phyloP scores from a whole-genome alignment of 495 filamentous ascomycete species.

The Talaromyces adpressus region DNA sequence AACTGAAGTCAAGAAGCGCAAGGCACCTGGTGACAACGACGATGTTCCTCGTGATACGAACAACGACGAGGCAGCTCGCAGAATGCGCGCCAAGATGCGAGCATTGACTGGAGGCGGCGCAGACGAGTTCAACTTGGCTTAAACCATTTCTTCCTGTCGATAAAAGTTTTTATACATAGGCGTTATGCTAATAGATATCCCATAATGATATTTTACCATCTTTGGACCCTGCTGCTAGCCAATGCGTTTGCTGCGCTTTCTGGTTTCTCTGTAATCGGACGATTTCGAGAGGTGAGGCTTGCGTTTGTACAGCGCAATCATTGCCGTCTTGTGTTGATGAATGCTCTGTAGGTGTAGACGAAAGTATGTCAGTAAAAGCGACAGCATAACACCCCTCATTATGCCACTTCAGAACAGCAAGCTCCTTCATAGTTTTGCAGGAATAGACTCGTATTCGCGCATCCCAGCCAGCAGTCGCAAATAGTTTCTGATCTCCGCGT shows the following conservation, averaged over 20 bases:
- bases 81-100: constrained; percentile 79
- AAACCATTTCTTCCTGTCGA: constrained; percentile 9
- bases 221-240: constrained; percentile 86
- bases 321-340: neutral
- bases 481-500: constrained; percentile 74
- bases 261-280: constrained; percentile 58
- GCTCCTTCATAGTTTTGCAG: constrained; percentile 70
- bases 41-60: constrained; percentile 31
- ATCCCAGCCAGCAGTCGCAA: constrained; percentile 95
- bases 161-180: constrained; percentile 18
- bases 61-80: constrained; percentile 57
- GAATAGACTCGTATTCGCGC: constrained; percentile 73
- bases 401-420: constrained; percentile 96
- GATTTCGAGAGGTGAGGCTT: constrained; percentile 25
- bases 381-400: constrained; percentile 82
- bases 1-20: constrained; percentile 29
- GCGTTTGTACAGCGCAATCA: no score
- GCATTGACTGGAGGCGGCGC: constrained; percentile 54
- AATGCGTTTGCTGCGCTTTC: constrained; percentile 67
- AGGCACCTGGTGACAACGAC: constrained; percentile 30
- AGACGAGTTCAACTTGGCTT: constrained; percentile 87
- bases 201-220: constrained; percentile 95
- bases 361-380: constrained; percentile 57
- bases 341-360: neutral
- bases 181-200: constrained; percentile 69